These are phyloP conservation scores for Deinandra increscens DNA, from an alignment of 129 eudicot species.

Conservation along the genomic window DNA sequence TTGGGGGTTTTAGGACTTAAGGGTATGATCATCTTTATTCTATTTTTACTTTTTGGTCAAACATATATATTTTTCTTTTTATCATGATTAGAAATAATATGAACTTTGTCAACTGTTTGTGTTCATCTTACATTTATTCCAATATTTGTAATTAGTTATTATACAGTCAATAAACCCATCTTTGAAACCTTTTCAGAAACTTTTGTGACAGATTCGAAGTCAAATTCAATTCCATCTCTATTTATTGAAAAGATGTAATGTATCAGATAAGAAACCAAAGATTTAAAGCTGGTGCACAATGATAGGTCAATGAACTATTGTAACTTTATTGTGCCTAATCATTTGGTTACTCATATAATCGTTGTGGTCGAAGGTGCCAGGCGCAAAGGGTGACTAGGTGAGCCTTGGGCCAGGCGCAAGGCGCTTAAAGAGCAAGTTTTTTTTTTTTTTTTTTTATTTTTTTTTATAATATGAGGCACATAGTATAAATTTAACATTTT, in stretches of 20 bases:
- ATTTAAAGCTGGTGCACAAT: background rate
- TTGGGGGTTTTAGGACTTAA: constrained; percentile 31
- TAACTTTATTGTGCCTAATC: background rate
- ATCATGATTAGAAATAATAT: background rate
- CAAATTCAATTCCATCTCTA: background rate
- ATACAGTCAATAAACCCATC: background rate
- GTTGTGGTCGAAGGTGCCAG: no score
- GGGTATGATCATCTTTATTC: background rate
- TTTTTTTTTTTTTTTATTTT: no score
- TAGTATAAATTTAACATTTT: no score
- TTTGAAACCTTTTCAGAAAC: background rate
- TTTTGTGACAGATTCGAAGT: constrained; percentile 14
- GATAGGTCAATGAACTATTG: background rate
- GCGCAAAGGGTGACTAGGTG: no score
- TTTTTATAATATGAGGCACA: no score
- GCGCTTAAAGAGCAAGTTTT: no score
- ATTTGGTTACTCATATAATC: no score
- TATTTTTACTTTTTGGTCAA: constrained; percentile 21
- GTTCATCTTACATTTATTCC: background rate
- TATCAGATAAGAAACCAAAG: background rate
- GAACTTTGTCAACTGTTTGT: background rate
- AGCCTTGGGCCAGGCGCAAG: no score
- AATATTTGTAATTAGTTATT: background rate
- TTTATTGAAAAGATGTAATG: background rate
- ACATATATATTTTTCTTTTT: background rate